Evolutionary conservation across 129 eudicot genomes (phyloP).

Genomic region (Logfia minima): DNA sequence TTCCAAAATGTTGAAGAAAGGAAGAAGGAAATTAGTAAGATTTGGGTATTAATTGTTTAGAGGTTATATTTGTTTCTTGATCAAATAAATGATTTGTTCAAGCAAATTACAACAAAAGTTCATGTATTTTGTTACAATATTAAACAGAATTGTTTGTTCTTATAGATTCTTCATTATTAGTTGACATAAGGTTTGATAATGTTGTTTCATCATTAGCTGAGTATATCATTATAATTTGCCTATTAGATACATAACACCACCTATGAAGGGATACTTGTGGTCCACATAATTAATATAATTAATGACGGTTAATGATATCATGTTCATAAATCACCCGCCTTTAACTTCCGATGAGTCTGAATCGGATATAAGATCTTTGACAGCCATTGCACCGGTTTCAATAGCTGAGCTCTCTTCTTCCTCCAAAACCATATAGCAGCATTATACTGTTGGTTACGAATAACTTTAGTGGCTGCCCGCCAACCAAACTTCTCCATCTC

Average conservation of each 20-base stretch:
- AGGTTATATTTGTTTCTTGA: slow-evolving; percentile 38
- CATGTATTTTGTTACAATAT: slow-evolving; percentile 10
- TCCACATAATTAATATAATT: slow-evolving; percentile 10
- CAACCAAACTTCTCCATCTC: slow-evolving; percentile 97
- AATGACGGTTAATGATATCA: neutral
- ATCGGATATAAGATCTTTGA: slow-evolving; percentile 33
- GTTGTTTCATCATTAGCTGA: no score
- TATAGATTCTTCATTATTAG: neutral
- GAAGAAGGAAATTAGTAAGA: slow-evolving; percentile 7
- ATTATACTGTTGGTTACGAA: slow-evolving; percentile 79
- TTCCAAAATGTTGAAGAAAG: slow-evolving; percentile 56
- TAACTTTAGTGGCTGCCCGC: slow-evolving; percentile 85
- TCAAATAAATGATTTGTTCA: slow-evolving; percentile 37
- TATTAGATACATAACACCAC: slow-evolving; percentile 15
- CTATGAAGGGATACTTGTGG: slow-evolving; percentile 3
- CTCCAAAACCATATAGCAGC: slow-evolving; percentile 97
- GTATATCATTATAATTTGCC: neutral
- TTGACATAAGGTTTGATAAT: no score
- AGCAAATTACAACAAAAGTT: slow-evolving; percentile 24
- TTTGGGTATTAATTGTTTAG: slow-evolving; percentile 17
- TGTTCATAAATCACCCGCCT: slow-evolving; percentile 41
- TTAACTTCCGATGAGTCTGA: slow-evolving; percentile 35
- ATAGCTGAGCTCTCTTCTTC: slow-evolving; percentile 66
- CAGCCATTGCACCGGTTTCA: slow-evolving; percentile 76
- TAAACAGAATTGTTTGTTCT: neutral